These are phyloP conservation scores for Blumeria hordei DNA, from an alignment of 2,329 filamentous ascomycete genomes.

Conservation along the genomic window DNA sequence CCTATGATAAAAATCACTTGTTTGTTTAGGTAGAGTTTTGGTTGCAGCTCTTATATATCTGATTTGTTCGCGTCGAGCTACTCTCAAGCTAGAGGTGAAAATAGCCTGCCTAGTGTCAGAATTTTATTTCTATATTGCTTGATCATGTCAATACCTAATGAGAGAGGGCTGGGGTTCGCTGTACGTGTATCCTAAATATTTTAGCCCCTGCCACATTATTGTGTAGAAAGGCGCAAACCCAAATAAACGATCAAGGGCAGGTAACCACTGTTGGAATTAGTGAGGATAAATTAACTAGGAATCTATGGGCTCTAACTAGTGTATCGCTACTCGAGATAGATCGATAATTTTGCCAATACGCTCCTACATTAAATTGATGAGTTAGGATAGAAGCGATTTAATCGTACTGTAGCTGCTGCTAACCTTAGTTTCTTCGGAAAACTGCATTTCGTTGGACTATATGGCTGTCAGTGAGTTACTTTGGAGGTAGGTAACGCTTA, in stretches of 20 bases:
- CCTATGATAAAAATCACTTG: no score
- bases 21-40: no score
- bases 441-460: conserved; percentile 15
- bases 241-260: conserved; percentile 92
- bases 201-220: conserved; percentile 5
- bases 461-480: no score
- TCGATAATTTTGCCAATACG: conserved; percentile 95
- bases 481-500: no score
- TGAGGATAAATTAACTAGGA: not conserved
- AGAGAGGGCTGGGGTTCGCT: conserved; percentile 74
- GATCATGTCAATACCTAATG: conserved; percentile 29
- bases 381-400: not conserved
- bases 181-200: conserved; percentile 55
- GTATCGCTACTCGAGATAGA: conserved; percentile 73
- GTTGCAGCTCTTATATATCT: no score
- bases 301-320: conserved; percentile 46
- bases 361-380: conserved; percentile 35
- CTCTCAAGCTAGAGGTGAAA: conserved; percentile 37
- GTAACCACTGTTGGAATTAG: conserved; percentile 44
- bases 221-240: conserved; percentile 29
- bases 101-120: conserved; percentile 23
- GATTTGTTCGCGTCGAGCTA: not conserved
- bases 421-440: conserved; percentile 96
- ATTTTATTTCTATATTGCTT: not conserved
- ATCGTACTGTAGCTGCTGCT: not conserved